Base-by-base conservation (phyloP, 257 asterid species). In the Asclepias syriaca region DNA sequence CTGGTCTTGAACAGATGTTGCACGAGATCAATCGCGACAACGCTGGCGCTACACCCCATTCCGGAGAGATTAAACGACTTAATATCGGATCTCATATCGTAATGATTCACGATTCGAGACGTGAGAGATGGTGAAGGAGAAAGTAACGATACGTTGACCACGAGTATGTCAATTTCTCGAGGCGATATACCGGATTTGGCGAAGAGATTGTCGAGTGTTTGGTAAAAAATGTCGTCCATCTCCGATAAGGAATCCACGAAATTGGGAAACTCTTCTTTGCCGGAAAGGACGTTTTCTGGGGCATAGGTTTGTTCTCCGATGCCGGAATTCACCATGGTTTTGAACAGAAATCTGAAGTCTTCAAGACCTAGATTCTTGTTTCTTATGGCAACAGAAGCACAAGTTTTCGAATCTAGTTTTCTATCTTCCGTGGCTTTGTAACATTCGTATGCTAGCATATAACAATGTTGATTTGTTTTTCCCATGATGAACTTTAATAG, bases 31-130 rank as follows among this genome's bases (percentile, higher is more conserved):
- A 82, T 73, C 15, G 79, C 81, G 0, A 82, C 71, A 14, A 82
- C 71, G 66, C 86, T 79, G 0, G 86, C 86, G 55, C 86, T 82
- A 24, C 86, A 82, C 11, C 86, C 86, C 86, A 82, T 82, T 22
- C 86, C 86, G 5, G 86, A 37, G 19, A 82, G 86, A 57, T 82
- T 82, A 16, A 75, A 78, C 15, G 83, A 65, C 72, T 82, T 78
- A 6, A 82, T 49, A 39, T 79, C 56, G 0, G 78, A 14, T 63
- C 69, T 78, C 86, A 82, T 79, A 57, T 82, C 73, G 75, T 82
- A 82, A 14, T 73, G 79, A 21, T 78, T 82, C 9, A 82, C 53
- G 3, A 82, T 53, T 14, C 86, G 72, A 4, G 83, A 22, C 11
- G 83, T 46, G 1, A 82, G 57, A 21, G 83, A 78, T 22, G 83